phyloP scores from a whole-genome alignment of 176 grass and related monocot species.

The Chloris gayana region DNA sequence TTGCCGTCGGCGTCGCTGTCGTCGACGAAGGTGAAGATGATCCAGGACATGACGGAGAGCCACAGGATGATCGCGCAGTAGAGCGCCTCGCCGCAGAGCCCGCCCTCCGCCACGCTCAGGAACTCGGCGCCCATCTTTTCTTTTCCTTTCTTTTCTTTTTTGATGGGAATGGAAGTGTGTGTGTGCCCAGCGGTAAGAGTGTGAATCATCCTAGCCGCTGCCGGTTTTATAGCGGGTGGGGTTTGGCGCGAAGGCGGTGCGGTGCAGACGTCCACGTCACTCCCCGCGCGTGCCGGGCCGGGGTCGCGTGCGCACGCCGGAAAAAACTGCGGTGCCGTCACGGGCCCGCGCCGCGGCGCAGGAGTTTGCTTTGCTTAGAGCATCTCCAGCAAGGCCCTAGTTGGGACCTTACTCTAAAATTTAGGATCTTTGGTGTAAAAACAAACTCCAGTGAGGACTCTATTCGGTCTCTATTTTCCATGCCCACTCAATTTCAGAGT shows the following conservation, averaged over 20 bases:
- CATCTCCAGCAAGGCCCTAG: too few relatives aligned
- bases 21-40: constrained; percentile 76
- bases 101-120: constrained; percentile 39
- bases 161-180: not conserved
- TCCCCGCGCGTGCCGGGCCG: constrained; percentile 14
- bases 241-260: not conserved
- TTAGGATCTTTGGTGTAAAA: too few relatives aligned
- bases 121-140: constrained; percentile 37
- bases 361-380: not conserved
- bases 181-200: not conserved
- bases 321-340: constrained; percentile 21
- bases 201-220: not conserved
- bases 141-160: not conserved
- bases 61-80: constrained; percentile 84
- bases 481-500: too few relatives aligned
- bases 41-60: constrained; percentile 76
- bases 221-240: constrained; percentile 23
- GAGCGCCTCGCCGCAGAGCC: constrained; percentile 63
- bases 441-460: too few relatives aligned
- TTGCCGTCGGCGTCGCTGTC: not conserved
- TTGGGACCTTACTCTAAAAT: too few relatives aligned
- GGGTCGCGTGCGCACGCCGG: constrained; percentile 1
- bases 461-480: too few relatives aligned
- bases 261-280: not conserved
- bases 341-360: not conserved